Base-by-base conservation (phyloP, 768 basidiomycete genomes). In the Suillus clintonianus region DNA sequence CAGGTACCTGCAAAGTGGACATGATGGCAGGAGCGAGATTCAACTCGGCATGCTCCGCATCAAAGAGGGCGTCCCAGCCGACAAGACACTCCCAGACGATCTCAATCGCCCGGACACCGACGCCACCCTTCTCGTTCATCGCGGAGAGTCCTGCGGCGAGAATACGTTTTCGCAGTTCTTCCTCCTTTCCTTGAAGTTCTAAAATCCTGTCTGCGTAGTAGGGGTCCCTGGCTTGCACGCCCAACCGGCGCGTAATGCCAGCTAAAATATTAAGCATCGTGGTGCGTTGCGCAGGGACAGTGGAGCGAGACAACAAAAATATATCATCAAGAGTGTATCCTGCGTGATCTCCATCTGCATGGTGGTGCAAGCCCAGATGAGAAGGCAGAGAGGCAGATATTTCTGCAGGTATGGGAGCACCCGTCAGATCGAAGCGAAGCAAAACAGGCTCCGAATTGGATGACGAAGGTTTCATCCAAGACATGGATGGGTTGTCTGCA, bases 281-380 rank as follows among this genome's bases (percentile, higher is more conserved):
- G 5, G 90, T 86, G 39, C 95, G 83, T 71, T 98, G 95, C 6
- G 91, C 89, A 14, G 89, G 87, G 0, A 95, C 90, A 3, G 89
- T 94, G 0, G 93, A 95, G 43, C 92, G 80, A 4, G 88, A 86
- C 10, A 96, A 82, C 45, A 91, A 77, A 51, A 96, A 89, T 4
- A 97, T 81, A 64, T 97, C 95, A 50, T 93, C 89, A 2, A 97
- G 78, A 0, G 93, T 95, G 76, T 97, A 97, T 0, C 95, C 95
- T 0, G 95, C 95, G 62, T 83, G 86, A 37, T 80, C 77, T 6
- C 82, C 81, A 61, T 92, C 88, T 0, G 94, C 89, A 71, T 97
- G 95, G 71, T 97, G 95, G 75, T 98, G 95, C 4, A 97, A 80
- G 5, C 95, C 95, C 7, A 94, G 83, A 76, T 95, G 89, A 0